Base-by-base conservation (phyloP, 441 rosid genomes). In the Syzygium syzygioides region DNA sequence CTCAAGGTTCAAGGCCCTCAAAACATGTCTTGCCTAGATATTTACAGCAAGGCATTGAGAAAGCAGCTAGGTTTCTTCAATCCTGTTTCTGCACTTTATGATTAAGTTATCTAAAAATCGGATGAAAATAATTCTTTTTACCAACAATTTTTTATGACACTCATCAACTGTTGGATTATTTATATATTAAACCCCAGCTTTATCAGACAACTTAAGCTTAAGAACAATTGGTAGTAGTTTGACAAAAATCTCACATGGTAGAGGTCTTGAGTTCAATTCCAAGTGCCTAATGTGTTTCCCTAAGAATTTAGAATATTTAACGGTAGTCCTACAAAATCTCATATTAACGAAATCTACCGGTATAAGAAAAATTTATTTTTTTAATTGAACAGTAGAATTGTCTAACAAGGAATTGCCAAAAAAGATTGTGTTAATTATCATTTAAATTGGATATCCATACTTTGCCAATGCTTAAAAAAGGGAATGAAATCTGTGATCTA, bases 131-230 rank as follows among this genome's bases (percentile, higher is more conserved):
- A 62, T 62, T n/a, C 1, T 62, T 62, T 62, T 62, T n/a, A n/a
- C 34, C 68, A 62, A 62, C 14, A 62, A 14, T 6, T n/a, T 28
- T 28, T 64, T 64, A 30, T 17, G 11, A 56, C 26, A 56, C 23
- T 45, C 8, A 56, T 56, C 2, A 10, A 56, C 5, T 41, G 0
- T 23, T 37, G 23, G 17, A 37, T 11, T 23, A 76, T 20, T 71
- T 11, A 76, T 6, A 1, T 25, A 76, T 20, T 37, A 76, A 76
- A 76, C 12, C 9, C 12, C 0, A 4, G 4, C 8, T 37, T 37
- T 20, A 3, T 23, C 52, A 37, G 23, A 13, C 0, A 37, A 1
- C 0, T 3, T 76, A 76, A 13, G 5, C 3, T 71, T 7, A 19
- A 55, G 59, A 55, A 55, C 4, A 55, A 2, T 45, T 45, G 48